Conservation (phyloP, 2,329 filamentous ascomycete genomes). For the Rutstroemia sydowiana region DNA sequence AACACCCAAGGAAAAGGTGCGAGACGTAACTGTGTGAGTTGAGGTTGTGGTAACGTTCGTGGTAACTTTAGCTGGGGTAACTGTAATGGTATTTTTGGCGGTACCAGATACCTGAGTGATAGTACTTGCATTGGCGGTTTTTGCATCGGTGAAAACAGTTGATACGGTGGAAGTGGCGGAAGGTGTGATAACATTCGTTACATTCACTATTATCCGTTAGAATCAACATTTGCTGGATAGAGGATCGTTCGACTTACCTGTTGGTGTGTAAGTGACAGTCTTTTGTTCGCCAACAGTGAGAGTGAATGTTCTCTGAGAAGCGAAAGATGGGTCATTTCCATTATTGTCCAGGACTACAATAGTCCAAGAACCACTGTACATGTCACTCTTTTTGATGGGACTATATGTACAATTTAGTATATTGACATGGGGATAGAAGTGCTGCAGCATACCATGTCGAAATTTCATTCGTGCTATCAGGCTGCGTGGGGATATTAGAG, state of each 20-base stretch:
- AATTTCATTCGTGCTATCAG: constrained; percentile 1
- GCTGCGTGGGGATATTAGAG: neutral
- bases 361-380: constrained; percentile 7
- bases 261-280: constrained; percentile 3
- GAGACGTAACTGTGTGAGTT: neutral
- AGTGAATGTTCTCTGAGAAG: constrained; percentile 6
- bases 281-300: constrained; percentile 1
- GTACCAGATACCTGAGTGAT: constrained; percentile 1
- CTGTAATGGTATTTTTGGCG: neutral
- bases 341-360: constrained; percentile 7
- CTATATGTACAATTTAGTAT: neutral
- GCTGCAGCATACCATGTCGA: constrained; percentile 1
- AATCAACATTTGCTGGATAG: neutral
- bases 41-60: neutral
- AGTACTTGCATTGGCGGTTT: neutral
- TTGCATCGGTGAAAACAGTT: neutral
- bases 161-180: constrained; percentile 1
- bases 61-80: neutral
- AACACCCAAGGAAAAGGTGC: constrained; percentile 1
- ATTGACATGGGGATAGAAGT: neutral
- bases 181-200: constrained; percentile 2
- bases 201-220: constrained; percentile 4
- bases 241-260: neutral
- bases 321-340: constrained; percentile 4
- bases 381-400: constrained; percentile 1